phyloP scores from a whole-genome alignment of 2,329 filamentous ascomycete genomes.

The Aplosporella prunicola region DNA sequence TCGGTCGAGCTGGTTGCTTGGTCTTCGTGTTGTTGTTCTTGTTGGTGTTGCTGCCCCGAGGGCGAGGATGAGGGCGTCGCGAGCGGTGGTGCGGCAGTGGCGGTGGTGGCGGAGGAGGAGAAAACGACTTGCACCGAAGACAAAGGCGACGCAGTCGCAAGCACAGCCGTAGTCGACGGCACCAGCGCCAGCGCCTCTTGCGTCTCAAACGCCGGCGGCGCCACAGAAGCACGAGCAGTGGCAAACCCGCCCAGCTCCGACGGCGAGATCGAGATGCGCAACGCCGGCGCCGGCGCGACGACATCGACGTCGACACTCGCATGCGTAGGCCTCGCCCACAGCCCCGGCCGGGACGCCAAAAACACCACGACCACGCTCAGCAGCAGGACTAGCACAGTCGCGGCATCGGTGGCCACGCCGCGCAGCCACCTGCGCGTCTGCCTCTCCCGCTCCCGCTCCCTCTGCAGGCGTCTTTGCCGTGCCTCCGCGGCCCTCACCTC shows the following conservation, averaged over 20 bases:
- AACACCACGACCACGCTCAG: not conserved
- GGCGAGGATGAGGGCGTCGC: not conserved
- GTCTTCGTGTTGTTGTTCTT: no score
- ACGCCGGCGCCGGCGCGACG: not conserved
- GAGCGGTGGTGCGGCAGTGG: not conserved
- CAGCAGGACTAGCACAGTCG: conserved; percentile 36
- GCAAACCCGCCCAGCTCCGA: no score
- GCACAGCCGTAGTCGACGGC: no score
- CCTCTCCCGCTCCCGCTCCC: not conserved
- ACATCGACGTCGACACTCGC: not conserved
- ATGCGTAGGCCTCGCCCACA: not conserved
- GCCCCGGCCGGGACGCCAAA: not conserved
- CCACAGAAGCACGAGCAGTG: no score
- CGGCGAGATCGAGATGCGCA: not conserved
- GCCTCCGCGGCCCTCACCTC: no score
- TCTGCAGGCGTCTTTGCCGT: not conserved
- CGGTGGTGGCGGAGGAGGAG: not conserved
- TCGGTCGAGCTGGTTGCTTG: no score
- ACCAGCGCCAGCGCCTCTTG: no score
- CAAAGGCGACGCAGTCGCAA: no score
- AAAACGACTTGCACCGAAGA: conserved; percentile 23
- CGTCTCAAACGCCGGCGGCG: no score
- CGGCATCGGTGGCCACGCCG: conserved; percentile 38
- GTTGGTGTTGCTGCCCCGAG: no score
- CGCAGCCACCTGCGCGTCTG: conserved; percentile 16